Evolutionary conservation across 495 filamentous ascomycete species (phyloP).

Genomic region (Aspergillus ellipticus): DNA sequence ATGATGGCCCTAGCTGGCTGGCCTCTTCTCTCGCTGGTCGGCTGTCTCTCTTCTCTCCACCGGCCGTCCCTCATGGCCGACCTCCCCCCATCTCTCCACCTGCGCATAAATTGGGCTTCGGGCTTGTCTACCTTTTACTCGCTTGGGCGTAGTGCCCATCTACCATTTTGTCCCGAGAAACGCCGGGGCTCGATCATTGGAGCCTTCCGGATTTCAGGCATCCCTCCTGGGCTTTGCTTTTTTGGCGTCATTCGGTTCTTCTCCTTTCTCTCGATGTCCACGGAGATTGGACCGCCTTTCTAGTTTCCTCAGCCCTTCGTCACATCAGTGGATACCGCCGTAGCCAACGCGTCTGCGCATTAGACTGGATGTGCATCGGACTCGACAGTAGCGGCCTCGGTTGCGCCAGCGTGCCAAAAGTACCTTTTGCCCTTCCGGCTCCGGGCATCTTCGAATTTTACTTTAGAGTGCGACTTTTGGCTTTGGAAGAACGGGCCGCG

Average conservation of each 20-base stretch:
- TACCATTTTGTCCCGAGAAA: not conserved
- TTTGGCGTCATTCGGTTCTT: not conserved
- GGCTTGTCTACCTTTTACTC: not conserved
- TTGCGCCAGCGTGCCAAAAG: not conserved
- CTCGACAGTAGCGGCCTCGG: not conserved
- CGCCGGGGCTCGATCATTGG: not conserved
- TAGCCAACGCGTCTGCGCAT: no score
- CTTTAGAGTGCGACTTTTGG: not conserved
- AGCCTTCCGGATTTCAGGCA: not conserved
- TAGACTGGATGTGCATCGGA: not conserved
- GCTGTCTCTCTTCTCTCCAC: not conserved
- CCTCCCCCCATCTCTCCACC: not conserved
- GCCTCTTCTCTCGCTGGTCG: not conserved
- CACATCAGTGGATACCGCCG: not conserved
- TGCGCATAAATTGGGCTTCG: not conserved
- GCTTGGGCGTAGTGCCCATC: not conserved
- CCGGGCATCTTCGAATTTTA: not conserved
- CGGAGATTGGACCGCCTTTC: not conserved
- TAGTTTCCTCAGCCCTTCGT: not conserved
- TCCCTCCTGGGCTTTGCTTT: not conserved
- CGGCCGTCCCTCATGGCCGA: no score
- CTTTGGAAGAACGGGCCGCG: slow-evolving; percentile 14
- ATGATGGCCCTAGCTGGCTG: not conserved
- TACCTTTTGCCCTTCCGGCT: no score
- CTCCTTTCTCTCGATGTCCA: not conserved